A percentile compares a stretch with the other conserved stretches of the same genome.
These are phyloP conservation scores for Meyerozyma guilliermondii DNA, from an alignment of 1,139 yeast species.

Conservation along the genomic window DNA sequence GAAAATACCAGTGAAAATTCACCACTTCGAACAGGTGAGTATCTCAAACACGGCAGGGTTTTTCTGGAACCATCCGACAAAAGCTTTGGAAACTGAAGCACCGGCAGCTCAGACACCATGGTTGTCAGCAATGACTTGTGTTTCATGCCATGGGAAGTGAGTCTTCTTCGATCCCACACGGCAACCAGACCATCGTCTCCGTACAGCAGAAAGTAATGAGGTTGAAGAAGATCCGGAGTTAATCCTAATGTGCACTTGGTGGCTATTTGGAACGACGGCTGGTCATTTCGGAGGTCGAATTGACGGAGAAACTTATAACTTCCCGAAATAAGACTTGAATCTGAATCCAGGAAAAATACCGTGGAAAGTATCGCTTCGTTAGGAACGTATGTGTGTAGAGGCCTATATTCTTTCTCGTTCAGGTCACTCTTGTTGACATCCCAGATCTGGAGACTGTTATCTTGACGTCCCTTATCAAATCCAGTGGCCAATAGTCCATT, in stretches of 20 bases:
- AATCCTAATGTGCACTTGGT: slow-evolving; percentile 71
- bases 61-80: slow-evolving; percentile 60
- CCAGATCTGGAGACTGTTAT: slow-evolving; percentile 76
- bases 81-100: slow-evolving; percentile 61
- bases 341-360: slow-evolving; percentile 59
- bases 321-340: slow-evolving; percentile 60
- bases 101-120: slow-evolving; percentile 49
- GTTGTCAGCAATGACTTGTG: slow-evolving; percentile 10
- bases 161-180: slow-evolving; percentile 79
- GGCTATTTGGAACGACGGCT: slow-evolving; percentile 69
- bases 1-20: slow-evolving; percentile 79
- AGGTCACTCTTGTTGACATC: slow-evolving; percentile 44
- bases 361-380: slow-evolving; percentile 74
- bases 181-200: slow-evolving; percentile 84
- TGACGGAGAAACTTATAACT: slow-evolving; percentile 76
- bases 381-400: slow-evolving; percentile 58
- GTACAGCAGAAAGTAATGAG: slow-evolving; percentile 62
- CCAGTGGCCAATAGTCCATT: slow-evolving; percentile 72
- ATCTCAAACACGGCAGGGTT: slow-evolving; percentile 63
- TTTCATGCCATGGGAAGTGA: slow-evolving; percentile 22
- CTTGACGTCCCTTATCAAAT: slow-evolving; percentile 74
- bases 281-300: slow-evolving; percentile 67
- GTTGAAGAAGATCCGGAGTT: slow-evolving; percentile 60
- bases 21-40: slow-evolving; percentile 61
- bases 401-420: slow-evolving; percentile 45